These are phyloP conservation scores for Orbilia javanica DNA, from an alignment of 2,329 filamentous ascomycete genomes.

Conservation along the genomic window DNA sequence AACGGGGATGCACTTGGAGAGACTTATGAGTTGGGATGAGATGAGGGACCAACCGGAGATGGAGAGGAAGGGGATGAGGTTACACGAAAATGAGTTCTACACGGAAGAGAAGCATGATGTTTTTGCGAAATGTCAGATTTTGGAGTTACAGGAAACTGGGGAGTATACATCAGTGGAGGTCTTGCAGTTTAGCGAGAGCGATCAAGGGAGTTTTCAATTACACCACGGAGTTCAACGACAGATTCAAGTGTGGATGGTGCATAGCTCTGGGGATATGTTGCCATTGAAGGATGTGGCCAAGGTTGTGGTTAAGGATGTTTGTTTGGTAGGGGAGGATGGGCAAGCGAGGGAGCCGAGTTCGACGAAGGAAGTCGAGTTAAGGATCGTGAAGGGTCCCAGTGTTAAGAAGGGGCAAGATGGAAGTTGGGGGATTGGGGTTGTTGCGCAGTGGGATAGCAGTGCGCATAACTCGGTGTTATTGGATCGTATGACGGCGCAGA, in stretches of 20 bases:
- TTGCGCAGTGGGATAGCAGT: conserved; percentile 97
- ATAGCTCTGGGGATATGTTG: conserved; percentile 87
- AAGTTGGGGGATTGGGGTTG: conserved; percentile 84
- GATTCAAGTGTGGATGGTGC: conserved; percentile 87
- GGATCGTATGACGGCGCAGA: conserved; percentile 93
- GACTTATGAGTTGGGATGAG: conserved; percentile 97
- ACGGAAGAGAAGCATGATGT: conserved; percentile 94
- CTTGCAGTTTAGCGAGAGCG: conserved; percentile 83
- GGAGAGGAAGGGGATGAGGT: conserved; percentile 73
- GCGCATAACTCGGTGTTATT: conserved; percentile 90
- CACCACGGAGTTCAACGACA: conserved; percentile 94
- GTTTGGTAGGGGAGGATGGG: conserved; percentile 84
- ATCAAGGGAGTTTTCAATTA: conserved; percentile 91
- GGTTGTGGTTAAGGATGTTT: conserved; percentile 82
- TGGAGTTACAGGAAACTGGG: conserved; percentile 91
- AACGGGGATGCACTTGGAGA: conserved; percentile 93
- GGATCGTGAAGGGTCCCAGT: conserved; percentile 80
- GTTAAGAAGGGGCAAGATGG: conserved; percentile 90
- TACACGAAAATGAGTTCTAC: conserved; percentile 92
- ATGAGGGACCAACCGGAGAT: conserved; percentile 83
- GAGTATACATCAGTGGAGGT: conserved; percentile 94
- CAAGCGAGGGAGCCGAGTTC: conserved; percentile 84
- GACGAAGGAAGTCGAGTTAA: conserved; percentile 80
- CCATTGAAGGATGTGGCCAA: conserved; percentile 87
- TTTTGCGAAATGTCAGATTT: conserved; percentile 85